Evolutionary conservation across 495 filamentous ascomycete species (phyloP).

Genomic region (Tuber melanosporum): DNA sequence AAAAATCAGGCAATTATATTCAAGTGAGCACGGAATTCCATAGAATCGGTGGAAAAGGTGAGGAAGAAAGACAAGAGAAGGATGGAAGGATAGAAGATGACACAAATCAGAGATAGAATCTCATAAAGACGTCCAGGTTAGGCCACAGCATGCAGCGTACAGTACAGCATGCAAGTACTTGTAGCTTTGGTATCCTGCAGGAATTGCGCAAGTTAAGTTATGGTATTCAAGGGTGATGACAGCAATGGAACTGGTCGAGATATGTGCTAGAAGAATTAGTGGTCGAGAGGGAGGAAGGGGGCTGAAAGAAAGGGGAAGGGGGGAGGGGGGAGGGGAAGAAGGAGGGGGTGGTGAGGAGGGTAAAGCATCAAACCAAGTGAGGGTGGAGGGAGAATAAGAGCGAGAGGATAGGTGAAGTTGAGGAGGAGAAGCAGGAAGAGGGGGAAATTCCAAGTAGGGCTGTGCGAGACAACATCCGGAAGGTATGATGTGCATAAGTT

Average conservation of each 20-base stretch:
- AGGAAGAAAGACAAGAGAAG: conserved; percentile 1
- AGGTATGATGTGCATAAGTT: conserved; percentile 9
- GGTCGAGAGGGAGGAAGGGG: background rate
- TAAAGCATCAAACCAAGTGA: background rate
- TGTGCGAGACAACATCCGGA: conserved; percentile 28
- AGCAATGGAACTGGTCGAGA: background rate
- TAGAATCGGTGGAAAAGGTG: background rate
- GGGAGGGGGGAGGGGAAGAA: background rate
- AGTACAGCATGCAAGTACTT: conserved; percentile 1
- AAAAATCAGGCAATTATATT: background rate
- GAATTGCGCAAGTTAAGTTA: conserved; percentile 4
- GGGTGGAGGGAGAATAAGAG: conserved; percentile 1
- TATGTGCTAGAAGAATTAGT: background rate
- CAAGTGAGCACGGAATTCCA: background rate
- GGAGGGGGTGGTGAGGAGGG: background rate
- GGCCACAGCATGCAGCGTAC: background rate
- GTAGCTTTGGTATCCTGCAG: conserved; percentile 5
- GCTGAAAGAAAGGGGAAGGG: background rate
- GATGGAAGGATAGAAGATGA: background rate
- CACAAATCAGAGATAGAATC: background rate
- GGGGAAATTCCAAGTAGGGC: conserved; percentile 31
- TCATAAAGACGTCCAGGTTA: background rate
- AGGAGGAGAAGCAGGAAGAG: background rate
- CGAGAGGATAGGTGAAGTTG: background rate
- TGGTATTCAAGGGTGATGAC: background rate